Base-by-base conservation (phyloP, 495 filamentous ascomycete species). In the Cercophora scortea region DNA sequence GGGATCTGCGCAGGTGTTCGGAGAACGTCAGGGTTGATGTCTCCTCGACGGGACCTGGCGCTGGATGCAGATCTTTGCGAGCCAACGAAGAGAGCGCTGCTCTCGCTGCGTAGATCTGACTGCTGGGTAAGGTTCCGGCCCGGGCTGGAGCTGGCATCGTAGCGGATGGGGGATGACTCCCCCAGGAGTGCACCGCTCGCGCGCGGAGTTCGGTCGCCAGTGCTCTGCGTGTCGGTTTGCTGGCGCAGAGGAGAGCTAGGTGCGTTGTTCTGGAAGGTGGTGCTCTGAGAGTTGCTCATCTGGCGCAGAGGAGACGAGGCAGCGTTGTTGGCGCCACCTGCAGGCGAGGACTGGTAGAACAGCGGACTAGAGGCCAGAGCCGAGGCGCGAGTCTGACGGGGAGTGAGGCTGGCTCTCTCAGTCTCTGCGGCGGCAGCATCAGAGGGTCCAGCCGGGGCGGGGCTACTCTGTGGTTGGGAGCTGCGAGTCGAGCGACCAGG, bases 91-190 rank as follows among this genome's bases (percentile, higher is more conserved):
- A 96, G 75, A 9, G 82, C 87, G 61, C 89, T 94, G 72, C 87
- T 90, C 51, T 87, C 86, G 66, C 87, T 92, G 49, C 76, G 78
- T 47, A 85, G 71, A 62, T 87, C 79, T 39, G 83, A 82, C 58
- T 81, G 81, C 49, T 79, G 80, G 53, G 70, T 66, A 46, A 77
- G 70, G 51, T 74, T 75, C 51, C 82, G 79, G 16, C 80, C 81
- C 2, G 89, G 89, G 63, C 88, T 93, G 34, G 90, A 93, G 63
- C 88, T 94, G 44, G 90, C 79, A 32, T 85, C 85, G 60, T 95
- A 96, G 56, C 84, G 84, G 58, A 96, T 89, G 1, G 90, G 90
- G 8, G 90, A 96, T 0, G 90, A 96, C 57, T 90, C 90, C 74
- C 85, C 79, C 56, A 87, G 77, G 15, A 74, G 72, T 19, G 25